Evolutionary conservation across 2,329 filamentous ascomycete genomes (phyloP).

Genomic region (Mollisiaceae sp.): DNA sequence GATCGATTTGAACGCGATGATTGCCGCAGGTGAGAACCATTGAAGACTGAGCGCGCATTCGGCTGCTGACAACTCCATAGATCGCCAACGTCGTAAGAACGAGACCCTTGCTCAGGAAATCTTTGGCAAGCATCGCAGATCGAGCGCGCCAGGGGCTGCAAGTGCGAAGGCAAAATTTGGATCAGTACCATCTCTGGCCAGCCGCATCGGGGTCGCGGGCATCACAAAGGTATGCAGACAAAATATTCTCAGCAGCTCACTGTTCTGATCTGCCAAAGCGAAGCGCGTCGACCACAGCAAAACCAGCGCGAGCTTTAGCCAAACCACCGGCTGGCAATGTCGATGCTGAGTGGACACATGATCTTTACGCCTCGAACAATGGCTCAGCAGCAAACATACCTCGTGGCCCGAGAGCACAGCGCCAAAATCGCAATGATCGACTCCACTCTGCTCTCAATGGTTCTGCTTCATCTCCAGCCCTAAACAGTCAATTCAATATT

Average conservation of each 20-base stretch:
- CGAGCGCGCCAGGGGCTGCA: slow-evolving; percentile 58
- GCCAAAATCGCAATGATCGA: slow-evolving; percentile 37
- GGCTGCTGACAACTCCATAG: slow-evolving; percentile 32
- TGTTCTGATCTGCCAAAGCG: slow-evolving; percentile 31
- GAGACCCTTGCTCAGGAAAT: slow-evolving; percentile 75
- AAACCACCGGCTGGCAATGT: slow-evolving; percentile 57
- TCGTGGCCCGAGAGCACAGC: slow-evolving; percentile 38
- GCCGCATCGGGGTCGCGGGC: slow-evolving; percentile 61
- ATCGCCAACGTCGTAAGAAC: slow-evolving; percentile 72
- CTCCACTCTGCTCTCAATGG: slow-evolving; percentile 36
- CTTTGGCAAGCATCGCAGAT: slow-evolving; percentile 64
- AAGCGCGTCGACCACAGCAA: slow-evolving; percentile 33
- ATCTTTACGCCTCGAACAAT: slow-evolving; percentile 61
- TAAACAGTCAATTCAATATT: slow-evolving; percentile 43
- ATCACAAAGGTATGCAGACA: slow-evolving; percentile 67
- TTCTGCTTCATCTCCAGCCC: slow-evolving; percentile 40
- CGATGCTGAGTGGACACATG: slow-evolving; percentile 73
- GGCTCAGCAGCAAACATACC: slow-evolving; percentile 47
- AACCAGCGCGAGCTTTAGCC: slow-evolving; percentile 31
- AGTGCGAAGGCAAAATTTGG: slow-evolving; percentile 52
- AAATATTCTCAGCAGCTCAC: not conserved
- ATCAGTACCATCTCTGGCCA: slow-evolving; percentile 63
- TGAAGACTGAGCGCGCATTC: slow-evolving; percentile 2
- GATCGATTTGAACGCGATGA: slow-evolving; percentile 42
- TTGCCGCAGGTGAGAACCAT: slow-evolving; percentile 38